Evolutionary conservation across 2,329 filamentous ascomycete species (phyloP), one percentile per base, ranked within the genome.

Genomic region (Aureobasidium mangrovei): DNA sequence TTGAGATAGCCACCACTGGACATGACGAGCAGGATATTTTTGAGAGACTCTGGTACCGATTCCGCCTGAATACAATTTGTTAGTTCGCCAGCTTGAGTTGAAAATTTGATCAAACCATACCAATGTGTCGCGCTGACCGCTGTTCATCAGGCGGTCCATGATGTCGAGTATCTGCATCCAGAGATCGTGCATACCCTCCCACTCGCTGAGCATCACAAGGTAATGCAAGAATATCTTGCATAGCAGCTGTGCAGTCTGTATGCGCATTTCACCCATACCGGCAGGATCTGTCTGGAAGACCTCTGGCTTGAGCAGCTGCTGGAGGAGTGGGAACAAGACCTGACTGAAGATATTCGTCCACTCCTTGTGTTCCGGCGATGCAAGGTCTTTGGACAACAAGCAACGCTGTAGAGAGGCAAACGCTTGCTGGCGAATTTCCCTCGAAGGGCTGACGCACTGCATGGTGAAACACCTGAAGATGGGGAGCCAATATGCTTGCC

Each of bases 181-280:
- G 8, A 97, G 77, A 65, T 93, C 88, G 38, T 95, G 74, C 82
- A 97, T 89, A 24, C 88, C 89, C 26, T 91, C 86, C 81, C 88
- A 91, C 61, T 89, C 84, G 4, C 85, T 86, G 29, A 96, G 77
- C 40, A 91, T 75, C 36, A 91, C 88, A 3, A 97, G 77, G 68
- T 96, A 97, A 67, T 95, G 91, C 57, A 98, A 71, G 71, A 96
- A 98, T 2, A 96, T 91, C 69, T 94, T 96, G 75, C 88, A 95
- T 10, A 98, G 78, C 47, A 98, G 75, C 7, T 88, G 95, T 0
- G 91, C 88, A 1, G 88, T 88, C 64, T 96, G 88, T 0, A 97
- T 88, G 41, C 93, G 80, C 49, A 93, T 97, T 70, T 97, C 91
- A 60, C 87, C 87, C 93, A 98, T 98, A 36, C 93, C 93, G 35